A percentile compares a stretch with the other conserved stretches of the same genome.
Evolutionary conservation across 2,329 filamentous ascomycete genomes (phyloP).

Genomic region (Phialophora macrospora): DNA sequence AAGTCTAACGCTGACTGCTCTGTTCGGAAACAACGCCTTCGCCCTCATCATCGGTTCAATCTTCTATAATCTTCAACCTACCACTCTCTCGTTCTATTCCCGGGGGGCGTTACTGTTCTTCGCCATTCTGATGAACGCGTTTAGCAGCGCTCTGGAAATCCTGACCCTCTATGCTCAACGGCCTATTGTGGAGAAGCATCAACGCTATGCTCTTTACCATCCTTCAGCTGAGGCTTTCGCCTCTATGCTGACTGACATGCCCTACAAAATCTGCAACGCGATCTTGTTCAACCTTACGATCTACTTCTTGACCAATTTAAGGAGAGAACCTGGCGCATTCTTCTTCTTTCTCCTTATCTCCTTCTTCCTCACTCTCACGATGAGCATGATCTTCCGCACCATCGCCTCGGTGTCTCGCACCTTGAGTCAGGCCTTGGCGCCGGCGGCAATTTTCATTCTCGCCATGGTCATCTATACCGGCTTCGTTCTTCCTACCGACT

Average conservation of each 20-base stretch:
- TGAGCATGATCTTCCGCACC: constrained; percentile 60
- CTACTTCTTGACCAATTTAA: constrained; percentile 86
- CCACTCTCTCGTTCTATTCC: constrained; percentile 65
- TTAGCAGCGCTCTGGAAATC: constrained; percentile 70
- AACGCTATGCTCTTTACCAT: constrained; percentile 85
- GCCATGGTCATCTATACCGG: constrained; percentile 70
- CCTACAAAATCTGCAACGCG: constrained; percentile 76
- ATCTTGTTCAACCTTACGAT: constrained; percentile 78
- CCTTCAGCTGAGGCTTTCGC: constrained; percentile 86
- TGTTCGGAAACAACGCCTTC: constrained; percentile 61
- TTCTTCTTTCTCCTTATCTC: constrained; percentile 82
- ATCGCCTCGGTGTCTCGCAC: constrained; percentile 74
- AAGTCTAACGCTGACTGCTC: constrained; percentile 66
- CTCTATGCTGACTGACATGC: constrained; percentile 84
- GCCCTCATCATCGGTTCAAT: constrained; percentile 69
- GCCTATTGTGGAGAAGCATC: constrained; percentile 89
- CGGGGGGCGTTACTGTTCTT: constrained; percentile 70
- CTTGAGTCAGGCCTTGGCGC: constrained; percentile 66
- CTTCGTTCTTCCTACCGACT: constrained; percentile 65
- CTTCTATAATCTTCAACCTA: constrained; percentile 67
- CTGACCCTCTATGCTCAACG: constrained; percentile 83
- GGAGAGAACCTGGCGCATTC: constrained; percentile 74
- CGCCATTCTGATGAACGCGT: constrained; percentile 64
- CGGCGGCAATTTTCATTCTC: constrained; percentile 59
- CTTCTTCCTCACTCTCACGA: constrained; percentile 62